Conservation (phyloP, 306 rosid genomes). For the Quercus wislizeni region DNA sequence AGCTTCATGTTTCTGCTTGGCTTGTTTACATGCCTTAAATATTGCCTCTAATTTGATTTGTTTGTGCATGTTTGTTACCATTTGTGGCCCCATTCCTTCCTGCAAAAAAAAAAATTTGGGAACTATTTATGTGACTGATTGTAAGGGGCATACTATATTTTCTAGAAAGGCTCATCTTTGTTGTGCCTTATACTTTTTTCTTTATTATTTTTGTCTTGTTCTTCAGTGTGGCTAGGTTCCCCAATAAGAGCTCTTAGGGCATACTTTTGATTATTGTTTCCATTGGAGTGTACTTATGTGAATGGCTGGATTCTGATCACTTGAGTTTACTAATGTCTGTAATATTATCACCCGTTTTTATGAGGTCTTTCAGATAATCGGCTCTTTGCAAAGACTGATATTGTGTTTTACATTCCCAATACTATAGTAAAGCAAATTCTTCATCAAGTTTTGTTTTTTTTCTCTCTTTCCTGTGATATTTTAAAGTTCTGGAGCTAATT, state of each 20-base stretch:
- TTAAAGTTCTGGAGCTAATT: not conserved
- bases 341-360: not conserved
- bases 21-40: not conserved
- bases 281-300: not conserved
- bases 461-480: conserved; percentile 1
- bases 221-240: not conserved
- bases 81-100: not conserved
- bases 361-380: not conserved
- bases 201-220: not conserved
- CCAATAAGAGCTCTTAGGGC: not conserved
- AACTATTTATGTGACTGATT: not conserved
- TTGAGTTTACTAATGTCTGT: not conserved
- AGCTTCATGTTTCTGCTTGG: not conserved
- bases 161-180: not conserved
- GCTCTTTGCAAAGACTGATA: not conserved
- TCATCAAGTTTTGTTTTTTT: not conserved
- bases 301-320: not conserved
- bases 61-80: not conserved
- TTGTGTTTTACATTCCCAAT: not conserved
- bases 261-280: not conserved
- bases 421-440: not conserved
- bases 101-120: not conserved
- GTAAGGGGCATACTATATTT: not conserved
- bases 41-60: not conserved
- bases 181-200: not conserved